A percentile compares a stretch with the other conserved stretches of the same genome.
These are phyloP conservation scores for Prunus armeniaca DNA, from an alignment of 306 rosid genomes.

Conservation along the genomic window DNA sequence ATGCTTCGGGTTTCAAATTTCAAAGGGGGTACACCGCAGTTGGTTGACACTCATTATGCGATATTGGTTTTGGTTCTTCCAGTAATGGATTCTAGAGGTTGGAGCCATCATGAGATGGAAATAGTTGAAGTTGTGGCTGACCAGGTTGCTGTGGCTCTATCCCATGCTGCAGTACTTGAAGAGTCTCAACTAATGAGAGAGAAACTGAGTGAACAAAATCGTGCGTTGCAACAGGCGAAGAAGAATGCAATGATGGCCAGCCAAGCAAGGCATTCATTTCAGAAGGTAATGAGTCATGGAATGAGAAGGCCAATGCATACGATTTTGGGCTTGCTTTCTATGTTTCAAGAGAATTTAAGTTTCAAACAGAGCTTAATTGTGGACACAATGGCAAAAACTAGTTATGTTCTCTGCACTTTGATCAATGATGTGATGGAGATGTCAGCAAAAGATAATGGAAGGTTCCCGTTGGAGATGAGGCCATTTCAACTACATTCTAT, in stretches of 20 bases:
- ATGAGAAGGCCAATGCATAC: slow-evolving; percentile 85
- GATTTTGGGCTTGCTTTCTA: slow-evolving; percentile 58
- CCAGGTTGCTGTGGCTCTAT: slow-evolving; percentile 84
- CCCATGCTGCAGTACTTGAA: slow-evolving; percentile 84
- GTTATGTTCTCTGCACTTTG: slow-evolving; percentile 66
- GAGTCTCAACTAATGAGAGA: slow-evolving; percentile 86
- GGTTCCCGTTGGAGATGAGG: slow-evolving; percentile 50
- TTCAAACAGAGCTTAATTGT: slow-evolving; percentile 50
- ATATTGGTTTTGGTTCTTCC: slow-evolving; percentile 75
- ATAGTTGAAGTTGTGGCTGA: slow-evolving; percentile 84
- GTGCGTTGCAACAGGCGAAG: slow-evolving; percentile 61
- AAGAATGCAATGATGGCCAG: slow-evolving; percentile 77
- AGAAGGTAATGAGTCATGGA: slow-evolving; percentile 78
- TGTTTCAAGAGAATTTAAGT: slow-evolving; percentile 43
- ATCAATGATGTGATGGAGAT: slow-evolving; percentile 67
- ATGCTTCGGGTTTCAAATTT: slow-evolving; percentile 72
- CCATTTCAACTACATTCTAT: slow-evolving; percentile 63
- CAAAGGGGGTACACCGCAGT: slow-evolving; percentile 76
- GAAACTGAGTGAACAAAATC: slow-evolving; percentile 68
- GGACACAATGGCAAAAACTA: slow-evolving; percentile 68
- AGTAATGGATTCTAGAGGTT: slow-evolving; percentile 33
- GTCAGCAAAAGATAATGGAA: slow-evolving; percentile 49
- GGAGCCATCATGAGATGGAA: slow-evolving; percentile 65
- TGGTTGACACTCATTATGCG: slow-evolving; percentile 64
- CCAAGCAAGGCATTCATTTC: slow-evolving; percentile 70